Percentiles rank a stretch among this genome's conserved stretches.
Evolutionary conservation across 257 asterid genomes (phyloP).

Genomic region (Dorcoceras hygrometricum): DNA sequence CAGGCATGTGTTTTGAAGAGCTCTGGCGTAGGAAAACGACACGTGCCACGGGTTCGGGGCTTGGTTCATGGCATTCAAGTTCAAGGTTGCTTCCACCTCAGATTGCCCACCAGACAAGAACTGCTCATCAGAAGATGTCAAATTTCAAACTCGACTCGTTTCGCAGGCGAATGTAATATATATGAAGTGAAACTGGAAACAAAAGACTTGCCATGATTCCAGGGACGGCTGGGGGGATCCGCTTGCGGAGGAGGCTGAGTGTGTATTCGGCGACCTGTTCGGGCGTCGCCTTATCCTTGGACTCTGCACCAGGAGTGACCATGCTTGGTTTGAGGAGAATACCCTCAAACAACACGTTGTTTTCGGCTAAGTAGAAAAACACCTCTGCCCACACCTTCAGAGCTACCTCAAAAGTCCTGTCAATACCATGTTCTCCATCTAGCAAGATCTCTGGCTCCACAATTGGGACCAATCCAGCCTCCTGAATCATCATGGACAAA

Average conservation of each 20-base stretch:
- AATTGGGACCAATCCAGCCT: slow-evolving; percentile 85
- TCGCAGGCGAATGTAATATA: too few relatives aligned
- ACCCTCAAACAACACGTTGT: slow-evolving; percentile 86
- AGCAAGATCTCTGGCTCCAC: slow-evolving; percentile 90
- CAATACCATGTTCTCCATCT: slow-evolving; percentile 84
- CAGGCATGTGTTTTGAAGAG: slow-evolving; percentile 70
- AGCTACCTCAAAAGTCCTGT: slow-evolving; percentile 85
- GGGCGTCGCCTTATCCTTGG: slow-evolving; percentile 72
- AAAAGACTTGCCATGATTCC: slow-evolving; percentile 72
- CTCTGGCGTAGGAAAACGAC: slow-evolving; percentile 65
- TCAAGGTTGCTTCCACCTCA: slow-evolving; percentile 63
- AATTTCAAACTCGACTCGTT: not conserved
- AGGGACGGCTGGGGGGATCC: slow-evolving; percentile 71
- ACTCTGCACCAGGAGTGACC: slow-evolving; percentile 95
- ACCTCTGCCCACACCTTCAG: slow-evolving; percentile 85
- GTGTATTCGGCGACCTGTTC: slow-evolving; percentile 71
- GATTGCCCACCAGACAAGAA: slow-evolving; percentile 79
- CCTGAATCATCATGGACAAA: slow-evolving; percentile 32
- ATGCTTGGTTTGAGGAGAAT: slow-evolving; percentile 92
- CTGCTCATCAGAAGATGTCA: slow-evolving; percentile 29
- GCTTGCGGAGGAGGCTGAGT: slow-evolving; percentile 61
- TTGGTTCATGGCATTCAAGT: slow-evolving; percentile 74
- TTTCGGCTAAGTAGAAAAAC: slow-evolving; percentile 82
- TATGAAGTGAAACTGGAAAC: not conserved
- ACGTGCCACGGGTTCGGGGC: slow-evolving; percentile 71